A percentile compares a stretch with the other conserved stretches of the same genome.
phyloP scores from a whole-genome alignment of 805 yeast species.

The Kazachstania africana region DNA sequence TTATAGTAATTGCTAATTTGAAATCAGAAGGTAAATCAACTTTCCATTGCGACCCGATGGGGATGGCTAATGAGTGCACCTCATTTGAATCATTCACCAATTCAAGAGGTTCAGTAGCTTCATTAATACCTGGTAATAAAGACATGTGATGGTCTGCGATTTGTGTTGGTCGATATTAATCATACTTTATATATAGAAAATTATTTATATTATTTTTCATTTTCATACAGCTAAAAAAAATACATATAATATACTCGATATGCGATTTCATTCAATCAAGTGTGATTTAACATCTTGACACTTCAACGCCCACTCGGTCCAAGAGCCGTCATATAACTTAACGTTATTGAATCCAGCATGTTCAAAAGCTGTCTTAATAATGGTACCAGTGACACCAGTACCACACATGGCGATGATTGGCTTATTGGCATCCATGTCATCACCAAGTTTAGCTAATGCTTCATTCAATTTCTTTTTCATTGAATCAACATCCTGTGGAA shows the following conservation, averaged over 20 bases:
- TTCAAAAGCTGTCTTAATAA: slow-evolving; percentile 65
- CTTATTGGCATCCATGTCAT: slow-evolving; percentile 31
- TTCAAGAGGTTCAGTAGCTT: slow-evolving; percentile 3
- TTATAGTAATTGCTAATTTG: slow-evolving; percentile 26
- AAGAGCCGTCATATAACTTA: slow-evolving; percentile 72
- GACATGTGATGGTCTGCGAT: slow-evolving; percentile 2
- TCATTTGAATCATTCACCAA: slow-evolving; percentile 10
- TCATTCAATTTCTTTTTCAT: slow-evolving; percentile 32
- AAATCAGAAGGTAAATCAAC: slow-evolving; percentile 31
- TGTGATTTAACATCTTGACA: no score
- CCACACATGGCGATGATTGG: slow-evolving; percentile 88
- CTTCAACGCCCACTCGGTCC: slow-evolving; percentile 40
- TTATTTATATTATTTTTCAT: no score
- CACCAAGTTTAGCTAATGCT: slow-evolving; percentile 34
- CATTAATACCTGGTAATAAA: slow-evolving; percentile 12
- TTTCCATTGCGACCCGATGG: slow-evolving; percentile 23
- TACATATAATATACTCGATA: no score
- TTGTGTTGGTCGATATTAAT: neutral
- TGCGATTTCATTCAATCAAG: no score
- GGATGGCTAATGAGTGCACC: slow-evolving; percentile 10
- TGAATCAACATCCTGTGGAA: slow-evolving; percentile 30
- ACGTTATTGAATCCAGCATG: slow-evolving; percentile 37
- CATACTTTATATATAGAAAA: neutral
- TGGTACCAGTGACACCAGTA: slow-evolving; percentile 91
- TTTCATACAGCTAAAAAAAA: no score